Percentiles rank a stretch among this genome's conserved stretches.
phyloP scores from a whole-genome alignment of 2,329 filamentous ascomycete species.

The Phoma herbarum region DNA sequence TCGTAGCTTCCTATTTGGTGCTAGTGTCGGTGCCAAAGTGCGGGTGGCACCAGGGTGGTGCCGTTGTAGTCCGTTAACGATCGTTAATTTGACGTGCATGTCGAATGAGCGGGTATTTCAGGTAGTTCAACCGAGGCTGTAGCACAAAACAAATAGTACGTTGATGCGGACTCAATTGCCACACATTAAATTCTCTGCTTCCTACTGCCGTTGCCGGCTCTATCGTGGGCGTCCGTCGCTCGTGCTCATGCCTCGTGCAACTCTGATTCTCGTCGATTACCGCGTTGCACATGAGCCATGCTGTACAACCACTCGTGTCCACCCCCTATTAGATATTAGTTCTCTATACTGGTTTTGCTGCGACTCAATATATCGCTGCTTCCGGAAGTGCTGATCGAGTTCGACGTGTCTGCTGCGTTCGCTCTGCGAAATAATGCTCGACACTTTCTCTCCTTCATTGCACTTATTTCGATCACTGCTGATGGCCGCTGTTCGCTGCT shows the following conservation, averaged over 20 bases:
- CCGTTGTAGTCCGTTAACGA: not conserved
- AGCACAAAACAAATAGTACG: not conserved
- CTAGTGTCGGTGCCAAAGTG: constrained; percentile 13
- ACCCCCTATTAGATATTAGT: constrained; percentile 11
- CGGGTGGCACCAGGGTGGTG: not conserved
- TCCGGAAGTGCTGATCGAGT: not conserved
- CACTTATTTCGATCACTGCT: constrained; percentile 22
- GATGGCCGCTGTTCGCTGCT: constrained; percentile 33
- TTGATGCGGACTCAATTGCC: not conserved
- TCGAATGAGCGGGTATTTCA: constrained; percentile 1
- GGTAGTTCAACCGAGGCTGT: constrained; percentile 7
- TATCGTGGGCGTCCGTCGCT: not conserved
- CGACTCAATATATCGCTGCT: not conserved
- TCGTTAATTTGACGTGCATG: constrained; percentile 7
- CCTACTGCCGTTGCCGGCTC: not conserved
- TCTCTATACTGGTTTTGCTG: not conserved
- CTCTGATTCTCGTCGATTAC: not conserved
- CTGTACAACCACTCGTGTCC: not conserved
- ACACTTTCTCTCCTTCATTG: not conserved
- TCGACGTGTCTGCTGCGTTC: not conserved
- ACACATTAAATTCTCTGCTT: not conserved
- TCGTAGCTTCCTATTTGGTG: constrained; percentile 21
- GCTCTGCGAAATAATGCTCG: not conserved
- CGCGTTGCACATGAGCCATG: not conserved
- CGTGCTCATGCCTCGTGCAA: not conserved